phyloP scores from a whole-genome alignment of 352 stramenopile genomes.

The Pythium guiyangense region DNA sequence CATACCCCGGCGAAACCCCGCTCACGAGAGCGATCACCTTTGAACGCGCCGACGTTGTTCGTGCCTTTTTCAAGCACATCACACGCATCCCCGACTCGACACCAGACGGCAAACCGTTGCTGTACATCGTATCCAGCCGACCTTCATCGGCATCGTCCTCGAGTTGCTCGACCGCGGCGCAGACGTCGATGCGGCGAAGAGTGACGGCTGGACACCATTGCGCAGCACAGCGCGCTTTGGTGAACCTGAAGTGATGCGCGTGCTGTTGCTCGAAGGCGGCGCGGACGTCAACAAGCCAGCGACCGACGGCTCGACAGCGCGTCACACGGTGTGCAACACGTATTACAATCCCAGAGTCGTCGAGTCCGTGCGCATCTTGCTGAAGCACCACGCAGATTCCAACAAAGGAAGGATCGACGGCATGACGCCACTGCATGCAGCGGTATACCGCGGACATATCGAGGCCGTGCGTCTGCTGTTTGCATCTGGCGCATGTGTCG shows the following conservation, averaged over 20 bases:
- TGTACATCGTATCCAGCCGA: no score
- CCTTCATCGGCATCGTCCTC: no score
- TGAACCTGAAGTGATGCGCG: not conserved
- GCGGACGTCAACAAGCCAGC: slow-evolving; percentile 1
- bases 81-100: no score
- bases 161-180: no score
- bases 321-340: no score
- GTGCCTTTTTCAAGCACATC: no score
- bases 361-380: not conserved
- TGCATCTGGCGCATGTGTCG: no score
- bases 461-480: not conserved
- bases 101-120: no score
- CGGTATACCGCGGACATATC: slow-evolving; percentile 1
- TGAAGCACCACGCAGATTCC: not conserved
- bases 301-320: not conserved
- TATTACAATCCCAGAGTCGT: not conserved
- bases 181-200: no score
- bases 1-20: no score
- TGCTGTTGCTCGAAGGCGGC: slow-evolving; percentile 1
- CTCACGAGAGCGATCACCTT: no score
- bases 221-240: not conserved
- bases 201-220: not conserved
- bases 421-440: slow-evolving; percentile 3
- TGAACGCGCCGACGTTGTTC: no score
- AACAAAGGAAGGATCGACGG: not conserved